These are phyloP conservation scores for Acanthamoeba divionensis DNA, from an alignment of 208 protist species.

Conservation along the genomic window DNA sequence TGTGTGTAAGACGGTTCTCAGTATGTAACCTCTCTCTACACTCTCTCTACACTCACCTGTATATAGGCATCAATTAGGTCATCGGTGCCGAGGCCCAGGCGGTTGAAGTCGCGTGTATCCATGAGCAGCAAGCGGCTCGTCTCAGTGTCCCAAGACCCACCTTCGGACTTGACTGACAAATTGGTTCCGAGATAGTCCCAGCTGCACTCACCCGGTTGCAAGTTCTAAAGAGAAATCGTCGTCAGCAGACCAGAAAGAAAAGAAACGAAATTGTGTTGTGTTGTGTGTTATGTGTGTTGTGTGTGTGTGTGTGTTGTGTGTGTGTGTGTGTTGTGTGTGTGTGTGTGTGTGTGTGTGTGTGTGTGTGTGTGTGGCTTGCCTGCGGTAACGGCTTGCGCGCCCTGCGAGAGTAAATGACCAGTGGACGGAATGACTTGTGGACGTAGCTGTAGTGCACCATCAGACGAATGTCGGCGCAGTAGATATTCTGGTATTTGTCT, in stretches of 20 bases:
- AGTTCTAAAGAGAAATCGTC: background rate
- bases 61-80: slow-evolving; percentile 81
- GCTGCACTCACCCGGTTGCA: background rate
- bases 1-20: slow-evolving; percentile 21
- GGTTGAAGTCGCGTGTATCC: slow-evolving; percentile 79
- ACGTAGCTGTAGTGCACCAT: slow-evolving; percentile 68
- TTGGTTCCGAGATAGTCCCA: slow-evolving; percentile 80
- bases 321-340: too few relatives aligned
- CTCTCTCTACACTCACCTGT: slow-evolving; percentile 60
- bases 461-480: slow-evolving; percentile 75
- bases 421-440: slow-evolving; percentile 61
- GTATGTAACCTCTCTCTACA: background rate
- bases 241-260: background rate
- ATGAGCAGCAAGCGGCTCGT: slow-evolving; percentile 74
- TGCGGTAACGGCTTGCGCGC: slow-evolving; percentile 58
- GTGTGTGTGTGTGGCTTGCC: background rate
- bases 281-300: too few relatives aligned
- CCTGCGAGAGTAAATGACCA: slow-evolving; percentile 73
- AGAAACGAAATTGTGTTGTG: background rate
- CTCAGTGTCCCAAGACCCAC: slow-evolving; percentile 74
- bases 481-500: slow-evolving; percentile 67
- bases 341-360: background rate
- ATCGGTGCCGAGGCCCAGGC: slow-evolving; percentile 75
- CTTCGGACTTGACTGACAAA: slow-evolving; percentile 60
- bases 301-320: too few relatives aligned